phyloP scores from a whole-genome alignment of 2,329 filamentous ascomycete species.

The Beauveria brongniartii region DNA sequence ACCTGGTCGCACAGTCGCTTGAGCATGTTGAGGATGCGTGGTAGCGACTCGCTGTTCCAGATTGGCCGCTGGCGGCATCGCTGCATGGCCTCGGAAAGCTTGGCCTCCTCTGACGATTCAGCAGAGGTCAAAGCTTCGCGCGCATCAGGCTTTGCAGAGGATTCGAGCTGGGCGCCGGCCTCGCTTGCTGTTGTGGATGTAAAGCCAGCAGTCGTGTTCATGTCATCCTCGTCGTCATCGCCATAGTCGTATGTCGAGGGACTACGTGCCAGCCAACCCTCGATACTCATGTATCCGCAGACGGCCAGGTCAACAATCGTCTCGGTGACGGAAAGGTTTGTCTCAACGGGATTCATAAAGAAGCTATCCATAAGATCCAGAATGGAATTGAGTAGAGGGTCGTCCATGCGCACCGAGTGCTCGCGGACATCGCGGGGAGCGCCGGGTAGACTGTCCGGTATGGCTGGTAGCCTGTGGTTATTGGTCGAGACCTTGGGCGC shows the following conservation, averaged over 20 bases:
- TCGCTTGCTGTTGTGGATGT: conserved; percentile 6
- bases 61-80: conserved; percentile 45
- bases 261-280: conserved; percentile 81
- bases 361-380: conserved; percentile 69
- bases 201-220: conserved; percentile 9
- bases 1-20: conserved; percentile 51
- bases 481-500: conserved; percentile 50
- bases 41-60: conserved; percentile 43
- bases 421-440: conserved; percentile 52
- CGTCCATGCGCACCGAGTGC: conserved; percentile 55
- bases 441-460: conserved; percentile 49
- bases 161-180: neutral
- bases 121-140: neutral
- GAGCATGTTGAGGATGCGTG: conserved; percentile 49
- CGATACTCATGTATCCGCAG: conserved; percentile 76
- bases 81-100: conserved; percentile 38
- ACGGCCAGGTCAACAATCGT: conserved; percentile 72
- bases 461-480: conserved; percentile 47
- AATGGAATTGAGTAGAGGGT: conserved; percentile 56
- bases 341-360: conserved; percentile 84
- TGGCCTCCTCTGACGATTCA: conserved; percentile 17
- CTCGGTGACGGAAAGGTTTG: conserved; percentile 81
- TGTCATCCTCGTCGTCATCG: conserved; percentile 34
- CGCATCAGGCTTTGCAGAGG: neutral
- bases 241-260: conserved; percentile 55